These are phyloP conservation scores for Poteriospumella lacustris DNA, from an alignment of 108 stramenopile species.

Conservation along the genomic window DNA sequence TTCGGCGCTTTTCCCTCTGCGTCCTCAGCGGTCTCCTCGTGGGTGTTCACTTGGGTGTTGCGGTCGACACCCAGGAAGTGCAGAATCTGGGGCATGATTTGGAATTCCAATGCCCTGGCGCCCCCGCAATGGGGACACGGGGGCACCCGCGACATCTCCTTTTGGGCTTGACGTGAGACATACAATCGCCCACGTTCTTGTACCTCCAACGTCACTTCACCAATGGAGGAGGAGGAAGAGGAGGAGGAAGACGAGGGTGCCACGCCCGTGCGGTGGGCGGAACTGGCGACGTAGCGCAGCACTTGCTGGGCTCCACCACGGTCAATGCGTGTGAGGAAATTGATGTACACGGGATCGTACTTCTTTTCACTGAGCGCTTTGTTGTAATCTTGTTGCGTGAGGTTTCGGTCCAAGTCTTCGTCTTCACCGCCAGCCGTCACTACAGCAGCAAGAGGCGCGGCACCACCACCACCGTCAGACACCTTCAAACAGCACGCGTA, in stretches of 20 bases:
- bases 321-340: conserved; percentile 1
- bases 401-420: background rate
- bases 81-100: too few species aligned
- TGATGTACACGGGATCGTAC: conserved; percentile 1
- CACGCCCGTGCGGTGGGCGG: background rate
- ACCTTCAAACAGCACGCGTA: background rate
- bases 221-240: too few species aligned
- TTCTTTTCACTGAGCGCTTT: conserved; percentile 3
- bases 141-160: background rate
- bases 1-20: too few species aligned
- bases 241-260: too few species aligned
- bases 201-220: background rate
- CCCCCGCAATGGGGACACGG: background rate
- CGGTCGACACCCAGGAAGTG: background rate
- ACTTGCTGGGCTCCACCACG: conserved; percentile 10
- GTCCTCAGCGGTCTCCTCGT: too few species aligned
- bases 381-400: conserved; percentile 23
- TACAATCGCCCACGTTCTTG: background rate
- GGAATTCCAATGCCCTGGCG: conserved; percentile 9
- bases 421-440: conserved; percentile 2
- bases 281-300: background rate
- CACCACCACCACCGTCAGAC: background rate
- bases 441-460: background rate
- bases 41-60: background rate
- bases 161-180: background rate